Conservation (phyloP, 2,329 filamentous ascomycete genomes). For the Neonectria magnoliae region DNA sequence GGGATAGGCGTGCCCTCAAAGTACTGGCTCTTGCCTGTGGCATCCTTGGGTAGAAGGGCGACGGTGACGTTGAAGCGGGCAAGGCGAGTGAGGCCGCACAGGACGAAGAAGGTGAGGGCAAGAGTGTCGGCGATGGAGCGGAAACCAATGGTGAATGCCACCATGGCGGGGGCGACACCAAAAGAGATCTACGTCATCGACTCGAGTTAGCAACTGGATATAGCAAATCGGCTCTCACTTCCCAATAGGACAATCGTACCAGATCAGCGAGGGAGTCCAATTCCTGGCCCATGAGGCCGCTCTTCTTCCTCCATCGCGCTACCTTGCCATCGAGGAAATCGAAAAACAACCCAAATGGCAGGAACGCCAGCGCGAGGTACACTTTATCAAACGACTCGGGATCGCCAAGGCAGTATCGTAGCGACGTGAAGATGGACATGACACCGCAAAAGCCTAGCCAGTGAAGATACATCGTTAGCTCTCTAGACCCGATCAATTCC, state of each 20-base stretch:
- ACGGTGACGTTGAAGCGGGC: constrained; percentile 99
- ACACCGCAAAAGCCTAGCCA: constrained; percentile 79
- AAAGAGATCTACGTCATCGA: constrained; percentile 80
- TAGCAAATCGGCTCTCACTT: not conserved
- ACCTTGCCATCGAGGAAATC: constrained; percentile 98
- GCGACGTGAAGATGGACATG: constrained; percentile 94
- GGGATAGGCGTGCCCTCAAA: constrained; percentile 98
- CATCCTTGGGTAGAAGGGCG: constrained; percentile 88
- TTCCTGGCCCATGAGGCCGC: constrained; percentile 97
- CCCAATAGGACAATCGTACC: constrained; percentile 61
- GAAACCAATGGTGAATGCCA: constrained; percentile 88
- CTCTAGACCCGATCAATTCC: not conserved
- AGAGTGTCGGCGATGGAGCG: constrained; percentile 87
- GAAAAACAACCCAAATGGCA: constrained; percentile 95
- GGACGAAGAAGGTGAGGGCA: constrained; percentile 85
- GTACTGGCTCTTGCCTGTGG: constrained; percentile 88
- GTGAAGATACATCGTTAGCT: constrained; percentile 15
- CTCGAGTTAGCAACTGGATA: constrained; percentile 21
- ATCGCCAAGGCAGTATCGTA: constrained; percentile 88
- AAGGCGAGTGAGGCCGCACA: constrained; percentile 91
- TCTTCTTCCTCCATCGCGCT: constrained; percentile 95
- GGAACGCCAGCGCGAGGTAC: constrained; percentile 84
- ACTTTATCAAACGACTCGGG: constrained; percentile 73
- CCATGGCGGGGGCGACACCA: constrained; percentile 86
- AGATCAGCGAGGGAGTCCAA: constrained; percentile 94